phyloP scores from a whole-genome alignment of 805 yeast genomes.

The Wickerhamomyces strasburgensis region DNA sequence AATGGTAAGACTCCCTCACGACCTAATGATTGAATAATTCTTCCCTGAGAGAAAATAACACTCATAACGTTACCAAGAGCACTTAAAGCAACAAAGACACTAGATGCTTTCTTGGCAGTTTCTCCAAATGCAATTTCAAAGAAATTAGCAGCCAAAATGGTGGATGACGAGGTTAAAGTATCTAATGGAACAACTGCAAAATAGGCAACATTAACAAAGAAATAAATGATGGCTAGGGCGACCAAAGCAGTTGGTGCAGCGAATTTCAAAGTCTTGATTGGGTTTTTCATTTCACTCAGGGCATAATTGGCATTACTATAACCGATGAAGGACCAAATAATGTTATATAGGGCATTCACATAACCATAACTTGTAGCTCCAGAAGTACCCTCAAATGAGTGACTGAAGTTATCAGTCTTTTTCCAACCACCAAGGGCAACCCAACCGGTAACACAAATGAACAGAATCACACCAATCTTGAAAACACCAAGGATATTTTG shows the following conservation, averaged over 20 bases:
- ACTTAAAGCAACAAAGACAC: slow-evolving; percentile 75
- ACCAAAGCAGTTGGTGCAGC: slow-evolving; percentile 76
- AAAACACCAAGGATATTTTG: slow-evolving; percentile 65
- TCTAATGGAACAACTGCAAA: slow-evolving; percentile 76
- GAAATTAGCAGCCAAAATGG: slow-evolving; percentile 71
- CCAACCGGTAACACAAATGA: slow-evolving; percentile 77
- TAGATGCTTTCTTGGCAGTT: slow-evolving; percentile 64
- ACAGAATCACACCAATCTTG: slow-evolving; percentile 64
- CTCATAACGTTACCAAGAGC: slow-evolving; percentile 80
- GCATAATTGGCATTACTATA: slow-evolving; percentile 83
- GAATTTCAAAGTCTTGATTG: slow-evolving; percentile 57
- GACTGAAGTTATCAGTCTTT: slow-evolving; percentile 53
- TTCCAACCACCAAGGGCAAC: slow-evolving; percentile 73
- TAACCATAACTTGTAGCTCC: slow-evolving; percentile 61
- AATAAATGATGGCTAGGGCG: slow-evolving; percentile 57
- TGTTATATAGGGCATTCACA: slow-evolving; percentile 73
- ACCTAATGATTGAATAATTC: slow-evolving; percentile 75
- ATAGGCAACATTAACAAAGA: slow-evolving; percentile 74
- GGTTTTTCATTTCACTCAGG: slow-evolving; percentile 71
- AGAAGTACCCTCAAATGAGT: slow-evolving; percentile 52
- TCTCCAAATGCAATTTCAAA: slow-evolving; percentile 69
- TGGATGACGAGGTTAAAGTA: slow-evolving; percentile 53
- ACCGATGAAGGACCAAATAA: slow-evolving; percentile 82
- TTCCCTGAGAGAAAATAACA: slow-evolving; percentile 77
- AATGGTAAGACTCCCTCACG: slow-evolving; percentile 80